These are phyloP conservation scores for Quercus gilva DNA, from an alignment of 306 rosid species.

Conservation along the genomic window DNA sequence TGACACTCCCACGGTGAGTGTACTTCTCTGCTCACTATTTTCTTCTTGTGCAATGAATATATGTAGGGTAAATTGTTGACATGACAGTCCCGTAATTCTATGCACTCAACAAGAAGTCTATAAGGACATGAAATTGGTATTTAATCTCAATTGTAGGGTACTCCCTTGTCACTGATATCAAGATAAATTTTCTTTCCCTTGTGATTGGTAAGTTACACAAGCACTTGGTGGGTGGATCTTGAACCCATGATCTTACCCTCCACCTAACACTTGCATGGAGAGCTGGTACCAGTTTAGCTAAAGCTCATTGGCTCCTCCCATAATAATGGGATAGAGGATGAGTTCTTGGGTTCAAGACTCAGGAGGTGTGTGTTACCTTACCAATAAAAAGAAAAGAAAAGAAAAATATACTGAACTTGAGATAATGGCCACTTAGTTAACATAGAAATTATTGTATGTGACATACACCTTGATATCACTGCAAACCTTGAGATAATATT, in stretches of 20 bases:
- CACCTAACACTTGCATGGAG: too few species aligned
- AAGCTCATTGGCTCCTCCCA: too few species aligned
- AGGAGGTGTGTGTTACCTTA: too few species aligned
- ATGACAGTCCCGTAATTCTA: background rate
- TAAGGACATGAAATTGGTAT: background rate
- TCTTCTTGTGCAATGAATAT: conserved; percentile 21
- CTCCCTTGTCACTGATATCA: background rate
- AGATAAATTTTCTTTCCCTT: background rate
- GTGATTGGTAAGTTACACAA: too few species aligned
- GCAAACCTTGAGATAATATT: background rate
- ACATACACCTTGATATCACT: too few species aligned
- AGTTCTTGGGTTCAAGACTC: too few species aligned
- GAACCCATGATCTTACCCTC: too few species aligned
- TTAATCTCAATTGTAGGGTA: background rate
- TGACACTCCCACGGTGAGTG: conserved; percentile 84
- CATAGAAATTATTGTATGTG: background rate
- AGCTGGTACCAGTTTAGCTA: too few species aligned
- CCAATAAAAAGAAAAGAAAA: too few species aligned
- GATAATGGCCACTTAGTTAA: background rate
- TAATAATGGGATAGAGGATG: too few species aligned
- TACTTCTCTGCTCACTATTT: conserved; percentile 17
- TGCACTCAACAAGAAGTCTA: conserved; percentile 15
- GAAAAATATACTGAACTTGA: too few species aligned
- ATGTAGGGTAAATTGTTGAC: background rate
- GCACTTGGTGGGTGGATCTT: too few species aligned